These are phyloP conservation scores for Durotheca rogersii DNA, from an alignment of 495 filamentous ascomycete genomes.

Conservation along the genomic window DNA sequence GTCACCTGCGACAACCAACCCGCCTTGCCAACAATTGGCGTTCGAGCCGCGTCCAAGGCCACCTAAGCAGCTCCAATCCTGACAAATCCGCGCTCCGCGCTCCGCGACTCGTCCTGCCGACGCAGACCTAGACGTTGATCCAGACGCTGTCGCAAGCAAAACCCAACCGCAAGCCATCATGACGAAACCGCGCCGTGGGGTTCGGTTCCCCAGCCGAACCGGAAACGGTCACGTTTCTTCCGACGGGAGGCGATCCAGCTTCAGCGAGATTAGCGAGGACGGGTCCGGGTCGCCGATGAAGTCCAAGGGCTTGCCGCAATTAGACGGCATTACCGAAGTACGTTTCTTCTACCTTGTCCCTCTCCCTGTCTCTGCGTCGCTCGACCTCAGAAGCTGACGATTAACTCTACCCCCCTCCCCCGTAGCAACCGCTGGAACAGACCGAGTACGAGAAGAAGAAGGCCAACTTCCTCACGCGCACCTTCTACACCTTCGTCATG, in stretches of 20 bases:
- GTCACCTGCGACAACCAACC: no score
- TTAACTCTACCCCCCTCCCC: conserved; percentile 4
- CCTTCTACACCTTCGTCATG: conserved; percentile 99
- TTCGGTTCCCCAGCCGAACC: conserved; percentile 75
- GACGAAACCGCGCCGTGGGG: conserved; percentile 76
- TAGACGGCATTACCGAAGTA: conserved; percentile 45
- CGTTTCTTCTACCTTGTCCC: background rate
- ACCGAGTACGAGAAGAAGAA: conserved; percentile 98
- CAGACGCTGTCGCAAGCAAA: no score
- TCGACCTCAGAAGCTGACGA: background rate
- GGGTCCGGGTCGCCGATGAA: conserved; percentile 54
- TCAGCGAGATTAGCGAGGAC: conserved; percentile 80
- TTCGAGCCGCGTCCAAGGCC: no score
- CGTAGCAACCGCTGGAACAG: conserved; percentile 37
- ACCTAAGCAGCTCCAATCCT: no score
- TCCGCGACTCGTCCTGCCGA: background rate
- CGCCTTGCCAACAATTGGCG: no score
- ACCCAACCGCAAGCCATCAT: conserved; percentile 43
- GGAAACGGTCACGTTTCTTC: conserved; percentile 46
- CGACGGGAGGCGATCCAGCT: conserved; percentile 65
- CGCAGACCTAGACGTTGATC: background rate
- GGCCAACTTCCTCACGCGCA: conserved; percentile 93
- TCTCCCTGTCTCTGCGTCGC: background rate
- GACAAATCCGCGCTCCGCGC: no score
- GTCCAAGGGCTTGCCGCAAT: conserved; percentile 45